Evolutionary conservation across 2,329 filamentous ascomycete genomes (phyloP).

Genomic region (Eurotiales sp.): DNA sequence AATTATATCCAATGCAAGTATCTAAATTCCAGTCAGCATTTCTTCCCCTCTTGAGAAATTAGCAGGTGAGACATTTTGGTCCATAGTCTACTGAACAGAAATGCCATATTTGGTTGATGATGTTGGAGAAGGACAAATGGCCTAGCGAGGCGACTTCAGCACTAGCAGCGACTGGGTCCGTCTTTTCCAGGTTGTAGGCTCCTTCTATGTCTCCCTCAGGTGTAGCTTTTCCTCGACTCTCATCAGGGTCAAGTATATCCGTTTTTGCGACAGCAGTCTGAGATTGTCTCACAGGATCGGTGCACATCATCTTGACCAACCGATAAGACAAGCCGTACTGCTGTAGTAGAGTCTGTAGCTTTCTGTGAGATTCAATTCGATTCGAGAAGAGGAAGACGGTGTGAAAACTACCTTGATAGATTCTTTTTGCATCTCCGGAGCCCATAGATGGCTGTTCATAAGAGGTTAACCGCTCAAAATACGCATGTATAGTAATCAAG

Average conservation of each 20-base stretch:
- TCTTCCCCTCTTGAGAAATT: not conserved
- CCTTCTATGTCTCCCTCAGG: slow-evolving; percentile 31
- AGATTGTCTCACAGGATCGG: slow-evolving; percentile 44
- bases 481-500: not conserved
- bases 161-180: slow-evolving; percentile 20
- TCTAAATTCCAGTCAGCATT: slow-evolving; percentile 39
- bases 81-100: slow-evolving; percentile 71
- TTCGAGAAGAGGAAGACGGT: not conserved
- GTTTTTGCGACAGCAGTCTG: slow-evolving; percentile 15
- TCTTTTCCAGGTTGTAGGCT: slow-evolving; percentile 23
- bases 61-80: slow-evolving; percentile 52
- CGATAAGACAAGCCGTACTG: slow-evolving; percentile 67
- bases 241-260: slow-evolving; percentile 11
- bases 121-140: slow-evolving; percentile 51
- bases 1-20: slow-evolving; percentile 70
- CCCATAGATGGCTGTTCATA: slow-evolving; percentile 62
- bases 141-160: slow-evolving; percentile 25
- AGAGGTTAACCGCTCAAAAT: slow-evolving; percentile 13
- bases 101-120: slow-evolving; percentile 70
- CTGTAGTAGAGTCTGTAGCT: slow-evolving; percentile 47
- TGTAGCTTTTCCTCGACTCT: slow-evolving; percentile 1
- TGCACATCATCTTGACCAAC: slow-evolving; percentile 60
- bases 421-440: slow-evolving; percentile 57
- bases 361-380: slow-evolving; percentile 5
- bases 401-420: slow-evolving; percentile 44